Evolutionary conservation across 257 asterid genomes (phyloP).

Genomic region (Lithospermum erythrorhizon): DNA sequence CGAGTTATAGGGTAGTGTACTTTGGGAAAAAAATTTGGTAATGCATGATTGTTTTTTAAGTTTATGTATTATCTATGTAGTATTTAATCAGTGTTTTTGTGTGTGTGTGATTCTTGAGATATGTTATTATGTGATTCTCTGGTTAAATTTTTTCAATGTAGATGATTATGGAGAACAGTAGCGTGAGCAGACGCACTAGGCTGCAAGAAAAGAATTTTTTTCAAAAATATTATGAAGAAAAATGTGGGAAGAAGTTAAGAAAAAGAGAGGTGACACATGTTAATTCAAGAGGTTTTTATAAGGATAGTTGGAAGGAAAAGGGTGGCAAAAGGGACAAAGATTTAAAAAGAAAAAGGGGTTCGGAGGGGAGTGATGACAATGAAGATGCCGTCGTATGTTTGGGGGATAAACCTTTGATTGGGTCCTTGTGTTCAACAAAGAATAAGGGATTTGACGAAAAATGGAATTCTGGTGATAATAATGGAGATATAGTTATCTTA

Average conservation of each 20-base stretch:
- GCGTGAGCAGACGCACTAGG: background rate
- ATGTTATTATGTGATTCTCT: background rate
- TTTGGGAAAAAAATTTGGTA: too few relatives aligned
- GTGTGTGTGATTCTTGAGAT: background rate
- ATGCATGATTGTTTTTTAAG: too few relatives aligned
- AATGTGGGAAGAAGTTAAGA: background rate
- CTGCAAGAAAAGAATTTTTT: background rate
- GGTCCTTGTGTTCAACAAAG: background rate
- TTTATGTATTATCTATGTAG: too few relatives aligned
- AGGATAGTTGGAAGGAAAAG: background rate
- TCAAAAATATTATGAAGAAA: background rate
- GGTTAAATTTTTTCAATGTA: background rate
- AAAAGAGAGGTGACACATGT: background rate
- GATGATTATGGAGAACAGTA: background rate
- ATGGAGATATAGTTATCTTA: background rate
- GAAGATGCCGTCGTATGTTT: background rate
- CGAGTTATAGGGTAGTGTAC: too few relatives aligned
- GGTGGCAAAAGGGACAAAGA: background rate
- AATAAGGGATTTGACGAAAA: background rate
- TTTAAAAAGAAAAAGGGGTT: background rate
- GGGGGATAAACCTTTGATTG: background rate
- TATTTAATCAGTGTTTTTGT: too few relatives aligned
- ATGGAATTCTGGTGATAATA: background rate
- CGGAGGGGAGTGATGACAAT: background rate
- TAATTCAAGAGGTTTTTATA: too few relatives aligned